Conservation (phyloP, 176 grass and related monocot genomes). For the Oryza glaberrima region DNA sequence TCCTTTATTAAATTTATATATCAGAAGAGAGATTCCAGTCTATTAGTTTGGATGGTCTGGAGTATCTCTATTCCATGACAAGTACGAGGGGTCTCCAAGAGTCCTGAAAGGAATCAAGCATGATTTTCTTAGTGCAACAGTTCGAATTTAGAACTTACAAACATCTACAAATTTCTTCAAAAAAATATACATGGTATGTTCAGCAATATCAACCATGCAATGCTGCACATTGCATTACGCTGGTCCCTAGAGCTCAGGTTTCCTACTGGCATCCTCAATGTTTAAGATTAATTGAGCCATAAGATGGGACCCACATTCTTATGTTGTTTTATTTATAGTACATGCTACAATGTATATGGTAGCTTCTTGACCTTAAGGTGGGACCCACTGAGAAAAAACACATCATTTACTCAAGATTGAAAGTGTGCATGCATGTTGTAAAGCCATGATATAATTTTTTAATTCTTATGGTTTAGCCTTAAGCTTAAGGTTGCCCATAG, state of each 20-base stretch:
- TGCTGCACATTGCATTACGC: not conserved
- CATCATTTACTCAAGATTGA: too few relatives aligned
- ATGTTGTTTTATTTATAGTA: too few relatives aligned
- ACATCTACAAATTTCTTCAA: not conserved
- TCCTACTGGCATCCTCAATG: not conserved
- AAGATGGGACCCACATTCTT: too few relatives aligned
- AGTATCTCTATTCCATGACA: constrained; percentile 82
- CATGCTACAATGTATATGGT: too few relatives aligned
- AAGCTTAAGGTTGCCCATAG: too few relatives aligned
- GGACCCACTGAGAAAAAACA: too few relatives aligned
- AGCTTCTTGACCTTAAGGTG: too few relatives aligned
- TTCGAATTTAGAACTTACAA: not conserved
- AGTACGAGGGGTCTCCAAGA: constrained; percentile 79
- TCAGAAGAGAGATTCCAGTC: constrained; percentile 14
- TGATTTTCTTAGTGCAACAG: constrained; percentile 9
- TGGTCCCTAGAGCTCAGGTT: constrained; percentile 14
- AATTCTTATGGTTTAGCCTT: too few relatives aligned
- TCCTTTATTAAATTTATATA: constrained; percentile 22
- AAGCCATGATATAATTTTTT: too few relatives aligned
- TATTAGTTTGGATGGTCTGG: constrained; percentile 39
- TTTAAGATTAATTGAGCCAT: too few relatives aligned
- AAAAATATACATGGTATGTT: constrained; percentile 23
- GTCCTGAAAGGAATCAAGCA: constrained; percentile 65
- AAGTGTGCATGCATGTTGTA: too few relatives aligned
- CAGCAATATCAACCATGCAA: not conserved